phyloP scores from a whole-genome alignment of 208 protist genomes.

The Wallacemonas collosoma region DNA sequence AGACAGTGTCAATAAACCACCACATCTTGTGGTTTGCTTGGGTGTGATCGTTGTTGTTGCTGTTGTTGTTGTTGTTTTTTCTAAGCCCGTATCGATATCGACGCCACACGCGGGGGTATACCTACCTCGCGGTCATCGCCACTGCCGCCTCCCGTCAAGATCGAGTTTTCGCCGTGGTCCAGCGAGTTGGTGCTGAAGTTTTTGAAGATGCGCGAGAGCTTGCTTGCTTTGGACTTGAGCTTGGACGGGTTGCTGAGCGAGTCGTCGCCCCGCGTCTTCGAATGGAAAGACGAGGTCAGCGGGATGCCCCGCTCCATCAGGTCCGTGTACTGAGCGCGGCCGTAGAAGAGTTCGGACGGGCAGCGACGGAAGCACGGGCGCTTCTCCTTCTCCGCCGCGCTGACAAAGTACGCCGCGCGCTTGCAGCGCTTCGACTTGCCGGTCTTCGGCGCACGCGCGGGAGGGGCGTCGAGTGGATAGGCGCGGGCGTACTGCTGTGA shows the following conservation, averaged over 20 bases:
- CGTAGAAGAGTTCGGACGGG: slow-evolving; percentile 6
- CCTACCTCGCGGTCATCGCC: not conserved
- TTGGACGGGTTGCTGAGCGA: not conserved
- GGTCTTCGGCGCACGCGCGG: not conserved
- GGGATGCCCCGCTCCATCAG: not conserved
- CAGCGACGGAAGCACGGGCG: slow-evolving; percentile 20
- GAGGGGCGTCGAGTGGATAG: not conserved
- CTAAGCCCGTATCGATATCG: not conserved
- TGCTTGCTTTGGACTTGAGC: not conserved
- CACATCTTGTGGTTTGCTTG: too few relatives aligned
- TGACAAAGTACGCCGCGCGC: slow-evolving; percentile 7
- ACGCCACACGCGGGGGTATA: slow-evolving; percentile 5
- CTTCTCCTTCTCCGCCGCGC: slow-evolving; percentile 17
- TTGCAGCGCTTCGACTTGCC: slow-evolving; percentile 11
- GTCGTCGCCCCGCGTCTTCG: not conserved
- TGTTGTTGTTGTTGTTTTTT: not conserved
- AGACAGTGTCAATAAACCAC: too few relatives aligned
- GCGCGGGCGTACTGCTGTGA: slow-evolving; percentile 3
- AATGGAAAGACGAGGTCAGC: not conserved
- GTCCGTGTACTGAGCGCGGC: slow-evolving; percentile 5
- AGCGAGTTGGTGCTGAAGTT: slow-evolving; percentile 10
- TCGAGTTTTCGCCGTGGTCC: not conserved
- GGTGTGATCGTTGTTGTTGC: slow-evolving; percentile 1
- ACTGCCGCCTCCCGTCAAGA: not conserved
- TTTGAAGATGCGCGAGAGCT: slow-evolving; percentile 2